phyloP scores from a whole-genome alignment of 2,329 filamentous ascomycete genomes.

The Aspergillus neoniger region DNA sequence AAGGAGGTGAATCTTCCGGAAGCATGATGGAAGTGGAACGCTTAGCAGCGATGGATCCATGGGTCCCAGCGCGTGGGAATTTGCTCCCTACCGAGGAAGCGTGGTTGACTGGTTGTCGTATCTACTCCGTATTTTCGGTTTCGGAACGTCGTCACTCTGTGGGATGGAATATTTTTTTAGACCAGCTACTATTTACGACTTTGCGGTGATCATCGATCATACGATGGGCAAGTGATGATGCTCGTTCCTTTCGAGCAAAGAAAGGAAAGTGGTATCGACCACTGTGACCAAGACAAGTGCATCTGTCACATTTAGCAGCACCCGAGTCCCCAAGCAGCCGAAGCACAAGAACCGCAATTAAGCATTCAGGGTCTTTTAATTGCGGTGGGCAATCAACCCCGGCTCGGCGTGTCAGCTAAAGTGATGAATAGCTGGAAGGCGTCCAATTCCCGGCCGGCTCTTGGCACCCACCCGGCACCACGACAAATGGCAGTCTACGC shows the following conservation, averaged over 20 bases:
- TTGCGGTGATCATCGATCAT: too few species aligned
- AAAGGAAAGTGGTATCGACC: too few species aligned
- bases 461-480: not conserved
- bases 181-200: too few species aligned
- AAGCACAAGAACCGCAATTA: not conserved
- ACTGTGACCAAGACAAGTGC: too few species aligned
- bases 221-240: too few species aligned
- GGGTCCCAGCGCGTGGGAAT: slow-evolving; percentile 6
- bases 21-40: slow-evolving; percentile 6
- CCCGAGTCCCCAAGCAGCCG: not conserved
- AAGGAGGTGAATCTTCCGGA: slow-evolving; percentile 9
- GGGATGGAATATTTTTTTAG: not conserved
- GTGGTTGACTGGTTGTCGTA: not conserved
- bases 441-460: not conserved
- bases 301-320: too few species aligned
- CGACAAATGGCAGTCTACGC: too few species aligned
- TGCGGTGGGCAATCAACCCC: slow-evolving; percentile 3
- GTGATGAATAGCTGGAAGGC: not conserved
- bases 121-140: not conserved
- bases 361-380: slow-evolving; percentile 11
- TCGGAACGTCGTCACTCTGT: not conserved
- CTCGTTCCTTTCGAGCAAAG: too few species aligned
- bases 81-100: not conserved
- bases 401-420: slow-evolving; percentile 8
- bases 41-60: slow-evolving; percentile 2